These are phyloP conservation scores for Populus pruinosa DNA, from an alignment of 345 rosid genomes.

Conservation along the genomic window DNA sequence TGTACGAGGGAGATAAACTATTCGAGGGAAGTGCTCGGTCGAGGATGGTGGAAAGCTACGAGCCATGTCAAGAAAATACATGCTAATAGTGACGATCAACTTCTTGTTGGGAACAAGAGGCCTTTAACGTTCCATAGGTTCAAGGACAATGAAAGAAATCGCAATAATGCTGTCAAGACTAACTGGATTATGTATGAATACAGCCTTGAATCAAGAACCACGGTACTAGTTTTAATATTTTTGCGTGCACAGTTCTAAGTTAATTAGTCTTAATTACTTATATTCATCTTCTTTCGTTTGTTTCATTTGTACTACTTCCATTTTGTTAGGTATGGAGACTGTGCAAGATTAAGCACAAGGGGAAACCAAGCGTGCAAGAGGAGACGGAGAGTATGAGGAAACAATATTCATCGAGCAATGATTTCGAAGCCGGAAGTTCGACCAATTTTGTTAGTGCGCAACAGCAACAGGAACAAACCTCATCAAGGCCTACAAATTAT, in stretches of 20 bases:
- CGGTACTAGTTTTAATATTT: constrained; percentile 3
- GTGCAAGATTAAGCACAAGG: constrained; percentile 19
- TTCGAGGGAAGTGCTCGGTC: constrained; percentile 36
- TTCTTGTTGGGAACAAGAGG: constrained; percentile 23
- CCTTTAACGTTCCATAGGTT: constrained; percentile 37
- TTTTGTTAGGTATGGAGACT: constrained; percentile 15
- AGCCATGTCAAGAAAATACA: constrained; percentile 38
- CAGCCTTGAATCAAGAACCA: constrained; percentile 15
- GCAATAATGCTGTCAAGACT: constrained; percentile 28
- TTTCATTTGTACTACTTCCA: neutral
- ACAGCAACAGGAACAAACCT: neutral
- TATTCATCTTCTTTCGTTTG: neutral
- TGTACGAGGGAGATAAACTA: constrained; percentile 22
- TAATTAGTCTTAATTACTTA: too few relatives aligned
- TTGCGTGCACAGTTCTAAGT: neutral
- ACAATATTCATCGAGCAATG: neutral
- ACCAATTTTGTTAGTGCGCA: neutral
- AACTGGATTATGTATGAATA: constrained; percentile 36
- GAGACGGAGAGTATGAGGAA: constrained; percentile 16
- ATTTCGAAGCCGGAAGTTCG: neutral
- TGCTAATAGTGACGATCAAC: constrained; percentile 1
- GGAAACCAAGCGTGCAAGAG: constrained; percentile 15
- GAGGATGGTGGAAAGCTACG: constrained; percentile 53
- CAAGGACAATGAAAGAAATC: constrained; percentile 11
- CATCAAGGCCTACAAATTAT: neutral